These are phyloP conservation scores for Bipolaris gigantea DNA, from an alignment of 2,329 filamentous ascomycete species.

Conservation along the genomic window DNA sequence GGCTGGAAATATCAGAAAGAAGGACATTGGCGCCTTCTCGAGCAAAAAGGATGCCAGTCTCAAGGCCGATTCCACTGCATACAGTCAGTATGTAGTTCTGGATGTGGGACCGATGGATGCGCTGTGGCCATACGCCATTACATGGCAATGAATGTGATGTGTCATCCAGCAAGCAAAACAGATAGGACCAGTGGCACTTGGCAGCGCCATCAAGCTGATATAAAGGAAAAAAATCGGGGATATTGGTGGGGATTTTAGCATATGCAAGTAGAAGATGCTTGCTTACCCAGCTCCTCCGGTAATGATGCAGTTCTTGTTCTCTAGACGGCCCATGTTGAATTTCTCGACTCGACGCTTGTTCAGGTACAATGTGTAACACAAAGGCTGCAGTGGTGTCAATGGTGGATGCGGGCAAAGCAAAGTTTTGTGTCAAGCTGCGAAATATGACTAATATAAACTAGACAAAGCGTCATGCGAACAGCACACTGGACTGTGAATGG, in stretches of 20 bases:
- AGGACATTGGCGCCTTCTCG: slow-evolving; percentile 85
- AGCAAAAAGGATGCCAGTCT: slow-evolving; percentile 86
- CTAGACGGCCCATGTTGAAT: slow-evolving; percentile 55
- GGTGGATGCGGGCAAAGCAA: slow-evolving; percentile 12
- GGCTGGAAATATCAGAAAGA: slow-evolving; percentile 80
- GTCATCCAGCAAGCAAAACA: neutral
- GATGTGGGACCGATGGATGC: neutral
- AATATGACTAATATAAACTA: slow-evolving; percentile 39
- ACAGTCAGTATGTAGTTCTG: slow-evolving; percentile 19
- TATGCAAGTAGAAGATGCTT: neutral
- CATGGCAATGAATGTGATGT: neutral
- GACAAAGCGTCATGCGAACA: slow-evolving; percentile 21
- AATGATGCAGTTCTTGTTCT: slow-evolving; percentile 72
- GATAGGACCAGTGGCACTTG: neutral
- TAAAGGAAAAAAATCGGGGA: neutral
- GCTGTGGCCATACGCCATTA: neutral
- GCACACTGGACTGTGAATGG: slow-evolving; percentile 11
- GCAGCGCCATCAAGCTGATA: neutral
- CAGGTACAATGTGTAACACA: neutral
- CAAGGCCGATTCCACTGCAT: slow-evolving; percentile 82
- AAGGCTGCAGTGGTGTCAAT: slow-evolving; percentile 17
- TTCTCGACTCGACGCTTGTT: slow-evolving; percentile 8
- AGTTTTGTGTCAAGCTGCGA: slow-evolving; percentile 26
- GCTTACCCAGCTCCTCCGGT: slow-evolving; percentile 84
- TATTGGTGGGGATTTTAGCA: neutral